Evolutionary conservation across 139 green algal species (phyloP).

Genomic region (Chlorella sp.): DNA sequence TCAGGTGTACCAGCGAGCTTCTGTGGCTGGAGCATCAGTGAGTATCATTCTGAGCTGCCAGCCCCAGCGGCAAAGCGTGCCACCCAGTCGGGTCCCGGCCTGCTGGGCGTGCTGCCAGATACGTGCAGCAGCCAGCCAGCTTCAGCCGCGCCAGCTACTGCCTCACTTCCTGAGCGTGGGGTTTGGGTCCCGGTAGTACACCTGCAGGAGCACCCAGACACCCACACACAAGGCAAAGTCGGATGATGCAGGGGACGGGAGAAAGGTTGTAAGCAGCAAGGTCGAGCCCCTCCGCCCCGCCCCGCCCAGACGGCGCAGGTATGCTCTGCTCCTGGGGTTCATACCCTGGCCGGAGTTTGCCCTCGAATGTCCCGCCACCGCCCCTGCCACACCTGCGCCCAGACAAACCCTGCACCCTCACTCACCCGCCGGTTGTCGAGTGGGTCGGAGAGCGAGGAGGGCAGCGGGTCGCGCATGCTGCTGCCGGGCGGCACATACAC

Average conservation of each 20-base stretch:
- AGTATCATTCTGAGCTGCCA: not conserved
- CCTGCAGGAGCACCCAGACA: not conserved
- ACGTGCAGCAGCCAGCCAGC: not conserved
- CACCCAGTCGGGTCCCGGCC: not conserved
- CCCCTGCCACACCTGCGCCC: too few species aligned
- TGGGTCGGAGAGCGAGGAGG: slow-evolving; percentile 26
- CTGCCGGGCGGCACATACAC: slow-evolving; percentile 31
- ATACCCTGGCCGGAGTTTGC: too few species aligned
- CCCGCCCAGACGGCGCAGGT: too few species aligned
- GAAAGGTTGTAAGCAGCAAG: not conserved
- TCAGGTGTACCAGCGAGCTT: not conserved
- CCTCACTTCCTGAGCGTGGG: slow-evolving; percentile 12
- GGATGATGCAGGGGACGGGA: not conserved
- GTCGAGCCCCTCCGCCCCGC: too few species aligned
- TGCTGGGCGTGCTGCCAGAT: not conserved
- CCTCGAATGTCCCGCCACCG: too few species aligned
- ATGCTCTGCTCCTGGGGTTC: too few species aligned
- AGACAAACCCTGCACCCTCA: not conserved
- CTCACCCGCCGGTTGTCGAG: slow-evolving; percentile 22
- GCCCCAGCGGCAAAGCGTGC: not conserved
- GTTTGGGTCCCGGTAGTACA: slow-evolving; percentile 26
- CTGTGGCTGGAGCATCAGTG: not conserved
- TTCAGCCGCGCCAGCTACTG: not conserved
- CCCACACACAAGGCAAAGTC: too few species aligned
- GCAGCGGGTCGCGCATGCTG: slow-evolving; percentile 34